Evolutionary conservation across 371 early-diverging fungal species (phyloP).

Genomic region (Chytridium lagenaria): DNA sequence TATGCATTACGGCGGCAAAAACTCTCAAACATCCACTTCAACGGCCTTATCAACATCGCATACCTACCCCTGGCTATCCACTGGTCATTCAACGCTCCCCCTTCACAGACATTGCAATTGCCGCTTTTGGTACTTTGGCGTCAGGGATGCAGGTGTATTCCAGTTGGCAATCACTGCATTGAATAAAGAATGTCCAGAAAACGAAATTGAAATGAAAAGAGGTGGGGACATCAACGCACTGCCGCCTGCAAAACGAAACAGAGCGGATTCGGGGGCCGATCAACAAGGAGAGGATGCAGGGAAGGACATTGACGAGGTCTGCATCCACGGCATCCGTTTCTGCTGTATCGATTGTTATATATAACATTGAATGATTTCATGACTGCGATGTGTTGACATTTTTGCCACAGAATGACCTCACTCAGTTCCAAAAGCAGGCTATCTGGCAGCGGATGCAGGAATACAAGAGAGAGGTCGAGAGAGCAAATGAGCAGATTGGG

Average conservation of each 20-base stretch:
- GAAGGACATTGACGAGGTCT: background rate
- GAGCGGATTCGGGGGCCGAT: background rate
- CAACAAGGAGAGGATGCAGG: constrained; percentile 4
- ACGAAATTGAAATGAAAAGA: constrained; percentile 3
- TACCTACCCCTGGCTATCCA: constrained; percentile 3
- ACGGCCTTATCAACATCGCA: background rate
- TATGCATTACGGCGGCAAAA: no score
- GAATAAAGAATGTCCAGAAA: background rate
- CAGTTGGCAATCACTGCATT: background rate
- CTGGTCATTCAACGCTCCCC: constrained; percentile 1
- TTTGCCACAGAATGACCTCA: constrained; percentile 50
- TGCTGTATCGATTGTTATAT: background rate
- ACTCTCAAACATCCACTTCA: background rate
- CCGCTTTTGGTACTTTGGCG: background rate
- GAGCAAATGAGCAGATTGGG: constrained; percentile 46
- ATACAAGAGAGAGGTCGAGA: constrained; percentile 68
- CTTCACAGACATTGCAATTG: background rate
- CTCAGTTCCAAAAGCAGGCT: constrained; percentile 78
- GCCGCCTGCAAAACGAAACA: background rate
- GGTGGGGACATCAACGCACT: background rate
- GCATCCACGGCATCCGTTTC: background rate
- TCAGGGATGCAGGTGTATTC: background rate
- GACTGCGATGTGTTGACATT: no score
- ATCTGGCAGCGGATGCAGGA: constrained; percentile 83
- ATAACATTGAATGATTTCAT: background rate